Base-by-base conservation (phyloP, 2,329 filamentous ascomycete species). In the Ophiostoma novo-ulmi region DNA sequence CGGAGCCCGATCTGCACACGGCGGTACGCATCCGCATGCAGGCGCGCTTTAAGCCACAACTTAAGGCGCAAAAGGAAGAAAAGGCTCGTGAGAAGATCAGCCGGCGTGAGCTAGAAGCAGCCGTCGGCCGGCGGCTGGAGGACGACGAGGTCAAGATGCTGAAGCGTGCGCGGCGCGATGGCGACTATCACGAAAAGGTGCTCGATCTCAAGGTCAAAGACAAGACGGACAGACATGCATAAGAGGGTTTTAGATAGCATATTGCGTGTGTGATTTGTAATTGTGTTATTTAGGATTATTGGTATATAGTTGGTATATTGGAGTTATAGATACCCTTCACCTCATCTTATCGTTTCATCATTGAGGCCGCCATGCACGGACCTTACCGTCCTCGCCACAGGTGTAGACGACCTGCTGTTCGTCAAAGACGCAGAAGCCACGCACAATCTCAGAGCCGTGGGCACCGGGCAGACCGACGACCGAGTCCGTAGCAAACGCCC, bases 11-110 rank as follows among this genome's bases (percentile, higher is more conserved):
- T 5, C 91, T 91, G 76, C 86, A 86, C 75, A 93, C 92, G 11
- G 90, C 89, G 7, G 78, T 97, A 72, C 86, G 92, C 68, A 87
- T 98, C 76, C 90, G 94, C 70, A 97, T 98, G 94, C 94, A 98
- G 81, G 93, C 94, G 31, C 85, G 92, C 68, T 98, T 97, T 82
- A 97, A 97, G 83, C 94, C 94, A 10, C 86, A 87, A 73, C 80
- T 95, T 65, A 91, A 90, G 80, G 90, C 90, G 11, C 87, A 85
- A 0, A 96, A 94, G 80, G 93, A 94, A 78, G 91, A 92, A 74
- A 95, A 91, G 82, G 91, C 91, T 0, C 85, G 86, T 75, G 89
- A 94, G 76, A 97, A 94, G 82, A 92, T 99, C 71, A 94, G 89
- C 76, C 85, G 91, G 73, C 90, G 90, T 76, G 93, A 97, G 80